Evolutionary conservation across 108 stramenopile species (phyloP), one percentile per base, ranked within the genome.

Genomic region (Cyclotella sp.): DNA sequence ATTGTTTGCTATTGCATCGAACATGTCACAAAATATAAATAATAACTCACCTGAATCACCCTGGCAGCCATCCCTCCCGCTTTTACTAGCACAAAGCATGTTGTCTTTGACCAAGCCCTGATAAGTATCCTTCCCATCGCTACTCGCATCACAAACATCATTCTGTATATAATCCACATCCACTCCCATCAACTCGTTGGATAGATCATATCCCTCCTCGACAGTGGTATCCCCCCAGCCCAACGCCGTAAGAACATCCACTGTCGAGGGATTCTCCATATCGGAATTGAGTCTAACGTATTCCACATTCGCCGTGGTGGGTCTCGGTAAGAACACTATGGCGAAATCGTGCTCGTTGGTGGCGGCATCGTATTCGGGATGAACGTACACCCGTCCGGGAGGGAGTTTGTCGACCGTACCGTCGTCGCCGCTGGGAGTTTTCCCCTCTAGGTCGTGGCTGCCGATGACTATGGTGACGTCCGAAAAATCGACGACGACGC

Each of bases 51-150:
- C 60, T 15, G 30, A 39, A 39, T 61, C 60, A 61, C 60, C 60
- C 60, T 61, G 60, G 13, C 60, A 61, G 15, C 60, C 60, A 61
- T 61, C 60, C n/a, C 34, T 61, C 29, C 60, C 60, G 34, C 30
- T 29, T 2, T 30, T 61, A 61, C 60, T 39, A 39, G 60, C 60
- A 61, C 60, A 61, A 13, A 61, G 3, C 60, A 61, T 61, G 2
- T 1, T n/a, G 34, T 61, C 60, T 3, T n/a, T n/a, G 9, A 61
- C 34, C 60, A 39, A 34, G 3, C 60, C 60, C 60, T 61, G 13
- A n/a, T 61, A 61, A 61, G 30, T 61, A 61, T 61, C 60, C 2
- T 34, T 13, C 19, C 19, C 15, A 61, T 61, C 60, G 2, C 34
- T 61, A 39, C 60, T 61, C 14, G 60, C 60, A 39, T 61, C 60